Conservation (phyloP, 2,329 filamentous ascomycete species). For the Pseudogymnoascus sp. region DNA sequence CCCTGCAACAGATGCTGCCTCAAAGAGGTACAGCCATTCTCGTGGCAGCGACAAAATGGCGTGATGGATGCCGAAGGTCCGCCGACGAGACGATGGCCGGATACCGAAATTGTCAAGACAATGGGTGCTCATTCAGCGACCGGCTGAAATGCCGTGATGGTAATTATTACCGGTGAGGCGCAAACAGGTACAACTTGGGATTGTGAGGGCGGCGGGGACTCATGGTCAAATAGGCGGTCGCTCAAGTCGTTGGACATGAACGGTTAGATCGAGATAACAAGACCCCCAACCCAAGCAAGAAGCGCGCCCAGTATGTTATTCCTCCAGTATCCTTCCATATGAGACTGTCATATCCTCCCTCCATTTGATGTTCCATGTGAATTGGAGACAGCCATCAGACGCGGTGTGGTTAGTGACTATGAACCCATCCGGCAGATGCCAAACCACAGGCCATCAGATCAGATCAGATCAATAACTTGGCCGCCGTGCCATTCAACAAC, state of each 20-base stretch:
- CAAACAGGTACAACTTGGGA: background rate
- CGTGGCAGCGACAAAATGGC: background rate
- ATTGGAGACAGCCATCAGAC: background rate
- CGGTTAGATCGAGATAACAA: background rate
- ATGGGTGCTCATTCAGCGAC: background rate
- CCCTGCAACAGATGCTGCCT: background rate
- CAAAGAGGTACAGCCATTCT: background rate
- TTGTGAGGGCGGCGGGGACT: background rate
- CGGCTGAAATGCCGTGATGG: background rate
- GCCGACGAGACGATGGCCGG: background rate
- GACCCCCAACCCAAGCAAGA: background rate
- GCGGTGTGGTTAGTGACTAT: constrained; percentile 3
- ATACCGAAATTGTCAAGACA: background rate
- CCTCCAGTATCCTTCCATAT: background rate
- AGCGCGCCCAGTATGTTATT: background rate
- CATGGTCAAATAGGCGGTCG: background rate
- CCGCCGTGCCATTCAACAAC: background rate
- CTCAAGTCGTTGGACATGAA: constrained; percentile 1
- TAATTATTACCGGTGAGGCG: background rate
- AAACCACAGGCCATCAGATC: background rate
- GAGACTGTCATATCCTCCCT: background rate
- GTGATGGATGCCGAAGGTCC: background rate
- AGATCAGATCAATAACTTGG: background rate
- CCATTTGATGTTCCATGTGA: background rate
- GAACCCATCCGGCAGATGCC: background rate